Evolutionary conservation across 1,284 basidiomycete genomes (phyloP).

Genomic region (Tremellales sp.): DNA sequence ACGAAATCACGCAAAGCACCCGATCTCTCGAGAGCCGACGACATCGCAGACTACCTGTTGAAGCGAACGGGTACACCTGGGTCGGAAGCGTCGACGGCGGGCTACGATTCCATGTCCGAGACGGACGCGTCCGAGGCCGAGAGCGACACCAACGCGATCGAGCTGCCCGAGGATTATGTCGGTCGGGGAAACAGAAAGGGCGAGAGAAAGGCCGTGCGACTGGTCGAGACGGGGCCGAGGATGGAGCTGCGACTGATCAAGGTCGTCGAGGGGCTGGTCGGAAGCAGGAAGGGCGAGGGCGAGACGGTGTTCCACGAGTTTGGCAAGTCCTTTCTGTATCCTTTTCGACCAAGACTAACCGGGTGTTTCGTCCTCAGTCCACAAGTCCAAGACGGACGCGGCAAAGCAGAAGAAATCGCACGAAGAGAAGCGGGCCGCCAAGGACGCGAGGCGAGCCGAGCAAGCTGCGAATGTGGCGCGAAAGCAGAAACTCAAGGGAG

Average conservation of each 20-base stretch:
- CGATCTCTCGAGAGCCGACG: slow-evolving; percentile 82
- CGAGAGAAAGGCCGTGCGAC: slow-evolving; percentile 79
- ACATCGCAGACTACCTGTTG: slow-evolving; percentile 93
- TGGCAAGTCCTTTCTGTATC: slow-evolving; percentile 54
- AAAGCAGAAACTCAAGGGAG: slow-evolving; percentile 57
- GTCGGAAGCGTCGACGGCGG: slow-evolving; percentile 50
- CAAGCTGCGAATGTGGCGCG: slow-evolving; percentile 81
- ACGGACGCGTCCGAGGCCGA: slow-evolving; percentile 64
- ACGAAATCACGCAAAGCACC: slow-evolving; percentile 47
- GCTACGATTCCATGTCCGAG: slow-evolving; percentile 73
- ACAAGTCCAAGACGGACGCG: slow-evolving; percentile 72
- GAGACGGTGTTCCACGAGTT: slow-evolving; percentile 88
- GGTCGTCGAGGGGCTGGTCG: slow-evolving; percentile 89
- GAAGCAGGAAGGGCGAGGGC: slow-evolving; percentile 61
- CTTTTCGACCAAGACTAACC: background rate
- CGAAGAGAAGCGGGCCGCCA: slow-evolving; percentile 67
- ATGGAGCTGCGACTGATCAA: slow-evolving; percentile 92
- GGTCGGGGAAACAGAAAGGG: slow-evolving; percentile 91
- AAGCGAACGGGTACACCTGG: slow-evolving; percentile 64
- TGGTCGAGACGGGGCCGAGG: slow-evolving; percentile 92
- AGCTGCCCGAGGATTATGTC: slow-evolving; percentile 86
- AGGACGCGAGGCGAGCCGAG: slow-evolving; percentile 72
- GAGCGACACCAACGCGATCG: slow-evolving; percentile 66
- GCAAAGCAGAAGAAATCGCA: slow-evolving; percentile 65
- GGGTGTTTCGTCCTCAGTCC: slow-evolving; percentile 55